Base-by-base conservation (phyloP, 345 rosid species). In the Eucalyptus urophylla region DNA sequence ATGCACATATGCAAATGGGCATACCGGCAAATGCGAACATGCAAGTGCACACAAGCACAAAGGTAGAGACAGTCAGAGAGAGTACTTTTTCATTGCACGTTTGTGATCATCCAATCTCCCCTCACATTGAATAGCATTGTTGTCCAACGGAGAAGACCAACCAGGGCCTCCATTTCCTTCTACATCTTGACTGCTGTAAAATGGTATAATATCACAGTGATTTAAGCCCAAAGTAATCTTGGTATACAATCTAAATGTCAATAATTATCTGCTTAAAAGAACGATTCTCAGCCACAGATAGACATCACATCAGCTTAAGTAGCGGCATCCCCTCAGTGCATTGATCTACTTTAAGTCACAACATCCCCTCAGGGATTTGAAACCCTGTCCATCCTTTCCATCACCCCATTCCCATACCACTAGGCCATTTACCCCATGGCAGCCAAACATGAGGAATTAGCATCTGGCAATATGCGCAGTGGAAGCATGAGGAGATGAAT, bases 11-110 rank as follows among this genome's bases (percentile, higher is more conserved):
- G 83, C 47, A 21, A 44, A 37, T 76, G 15, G 22, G 83, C 83
- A 37, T 37, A 76, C 83, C 8, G 45, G 47, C 27, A 76, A 40
- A 44, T 69, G 86, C 8, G 1, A 14, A 21, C 49, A 53, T 37
- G 43, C 44, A 49, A 27, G 60, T 43, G 56, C 31, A 54, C 33
- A 45, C 65, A 58, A 88, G 83, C 27, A 76, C 85, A 87, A 22
- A 53, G 86, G 87, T 62, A 80, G 81, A 85, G 88, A 87, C 27
- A 51, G 89, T 56, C 80, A 88, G 67, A 91, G 80, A 67, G 54
- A 88, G 69, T 80, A 97, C 99, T 93, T 93, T 92, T 95, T 97
- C 88, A 92, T 83, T 83, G 92, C 90, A 88, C 89, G 93, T 90
- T 95, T 95, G 60, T 88, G 90, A 89, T 92, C 94, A 40, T 94